Evolutionary conservation across 495 filamentous ascomycete species (phyloP), one percentile per base, ranked within the genome.

Genomic region (Tuber borchii): DNA sequence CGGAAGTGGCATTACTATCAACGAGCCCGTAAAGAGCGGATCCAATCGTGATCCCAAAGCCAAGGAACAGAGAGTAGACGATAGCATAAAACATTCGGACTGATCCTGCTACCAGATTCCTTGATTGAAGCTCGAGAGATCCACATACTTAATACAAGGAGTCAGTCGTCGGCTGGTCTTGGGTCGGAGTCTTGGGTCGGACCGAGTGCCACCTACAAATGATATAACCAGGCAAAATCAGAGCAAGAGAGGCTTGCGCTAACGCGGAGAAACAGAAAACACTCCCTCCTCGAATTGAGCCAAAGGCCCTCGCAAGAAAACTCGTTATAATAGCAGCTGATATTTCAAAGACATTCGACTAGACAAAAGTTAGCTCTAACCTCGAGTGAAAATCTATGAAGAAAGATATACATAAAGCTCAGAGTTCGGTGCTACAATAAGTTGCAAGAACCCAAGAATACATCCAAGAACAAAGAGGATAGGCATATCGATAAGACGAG

Each of bases 31-130:
- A 97, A 12, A 98, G 87, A 2, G 92, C 92, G 0, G 95, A 95
- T 40, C 95, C 95, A 48, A 98, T 93, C 8, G 95, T 97, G 79
- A 98, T 97, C 10, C 95, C 95, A 80, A 95, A 97, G n/a, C 95
- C 95, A 12, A 98, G 90, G 84, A 97, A 97, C 2, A 97, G 87
- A 0, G 94, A 95, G 84, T 97, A 97, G 44, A 97, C 95, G 73
- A 97, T 91, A 12, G 95, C 93, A 78, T 97, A 97, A 9, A 98
- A 93, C 91, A 97, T 94, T 70, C 95, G 92, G 17, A 97, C 92
- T 9, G 93, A 94, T 2, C 95, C 95, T 26, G 95, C 93, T 8
- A 97, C 91, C 71, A 98, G 90, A 75, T 90, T 91, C 72, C 89
- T 88, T 14, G 92, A 95, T 83, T 97, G 95, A 0, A 98, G 88